Base-by-base conservation (phyloP, 2,329 filamentous ascomycete species). In the Colletotrichum limetticola region DNA sequence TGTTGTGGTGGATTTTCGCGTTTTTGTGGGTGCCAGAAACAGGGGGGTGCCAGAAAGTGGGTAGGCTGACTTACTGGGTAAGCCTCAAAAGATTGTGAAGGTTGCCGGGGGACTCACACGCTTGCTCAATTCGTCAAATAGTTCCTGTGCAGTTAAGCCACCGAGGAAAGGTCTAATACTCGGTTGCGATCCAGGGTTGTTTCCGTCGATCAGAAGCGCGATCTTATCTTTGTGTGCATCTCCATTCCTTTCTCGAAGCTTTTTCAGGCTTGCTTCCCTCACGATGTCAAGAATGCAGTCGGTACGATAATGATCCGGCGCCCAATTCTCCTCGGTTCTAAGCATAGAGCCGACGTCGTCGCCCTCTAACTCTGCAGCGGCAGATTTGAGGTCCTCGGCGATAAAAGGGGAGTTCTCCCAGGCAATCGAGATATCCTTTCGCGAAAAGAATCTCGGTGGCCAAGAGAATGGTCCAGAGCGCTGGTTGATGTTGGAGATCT, bases 131-230 rank as follows among this genome's bases (percentile, higher is more conserved):
- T 46, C 66, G 2, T 30, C 19, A 0, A 56, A 12, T 1, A 68
- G 19, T 1, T 22, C 6, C 2, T 12, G 16, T 1, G 66, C 11
- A 3, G 42, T 24, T 4, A 68, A 16, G 0, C 32, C 58, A 1
- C 66, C 66, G 1, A 22, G 0, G 12, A 61, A 62, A 1, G 32
- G 57, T 1, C 66, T 19, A 4, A 68, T n/a, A 2, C 26, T 2
- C 2, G 49, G 9, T 0, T 19, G 1, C 6, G 5, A 2, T 3
- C 12, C 24, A 3, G 16, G 6, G 1, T 16, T 3, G 4, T 56
- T 57, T 7, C 64, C 64, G n/a, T 68, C 66, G 7, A 68, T 62
- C 3, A 68, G 6, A 6, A 68, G 6, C 2, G 57, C 57, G 1
- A 19, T 37, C 32, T 68, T 62, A 0, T 24, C n/a, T 3, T 11